Conservation (phyloP, 2,329 filamentous ascomycete genomes). For the Botrytis elliptica region DNA sequence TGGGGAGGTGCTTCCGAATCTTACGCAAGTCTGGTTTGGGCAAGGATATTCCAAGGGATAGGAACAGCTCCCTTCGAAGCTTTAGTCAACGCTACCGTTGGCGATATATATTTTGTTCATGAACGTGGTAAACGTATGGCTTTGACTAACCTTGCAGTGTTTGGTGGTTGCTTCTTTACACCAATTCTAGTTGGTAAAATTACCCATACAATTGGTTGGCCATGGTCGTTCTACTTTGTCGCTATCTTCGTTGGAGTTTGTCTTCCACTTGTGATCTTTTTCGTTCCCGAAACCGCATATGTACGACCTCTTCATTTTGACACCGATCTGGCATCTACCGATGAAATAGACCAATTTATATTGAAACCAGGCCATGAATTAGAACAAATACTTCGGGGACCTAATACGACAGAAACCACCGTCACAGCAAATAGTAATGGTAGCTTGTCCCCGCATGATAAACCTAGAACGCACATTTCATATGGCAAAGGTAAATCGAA, state of each 20-base stretch:
- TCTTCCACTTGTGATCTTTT: conserved; percentile 70
- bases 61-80: conserved; percentile 87
- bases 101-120: conserved; percentile 88
- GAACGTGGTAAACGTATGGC: conserved; percentile 86
- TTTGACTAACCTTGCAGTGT: conserved; percentile 67
- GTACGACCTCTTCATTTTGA: conserved; percentile 65
- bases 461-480: neutral
- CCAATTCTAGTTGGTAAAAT: conserved; percentile 91
- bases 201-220: conserved; percentile 71
- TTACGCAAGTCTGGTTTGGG: conserved; percentile 72
- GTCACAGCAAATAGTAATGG: conserved; percentile 12
- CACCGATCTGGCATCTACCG: conserved; percentile 55
- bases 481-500: conserved; percentile 37
- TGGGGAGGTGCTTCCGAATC: conserved; percentile 71
- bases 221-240: conserved; percentile 86
- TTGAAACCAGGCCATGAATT: conserved; percentile 19
- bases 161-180: conserved; percentile 72
- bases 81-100: conserved; percentile 82
- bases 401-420: conserved; percentile 16
- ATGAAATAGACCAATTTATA: conserved; percentile 24
- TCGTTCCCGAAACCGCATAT: conserved; percentile 84
- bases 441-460: neutral
- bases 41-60: conserved; percentile 81
- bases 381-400: conserved; percentile 10
- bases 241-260: conserved; percentile 75